Conservation (phyloP, 805 yeast genomes). For the Cyberlindnera americana region DNA sequence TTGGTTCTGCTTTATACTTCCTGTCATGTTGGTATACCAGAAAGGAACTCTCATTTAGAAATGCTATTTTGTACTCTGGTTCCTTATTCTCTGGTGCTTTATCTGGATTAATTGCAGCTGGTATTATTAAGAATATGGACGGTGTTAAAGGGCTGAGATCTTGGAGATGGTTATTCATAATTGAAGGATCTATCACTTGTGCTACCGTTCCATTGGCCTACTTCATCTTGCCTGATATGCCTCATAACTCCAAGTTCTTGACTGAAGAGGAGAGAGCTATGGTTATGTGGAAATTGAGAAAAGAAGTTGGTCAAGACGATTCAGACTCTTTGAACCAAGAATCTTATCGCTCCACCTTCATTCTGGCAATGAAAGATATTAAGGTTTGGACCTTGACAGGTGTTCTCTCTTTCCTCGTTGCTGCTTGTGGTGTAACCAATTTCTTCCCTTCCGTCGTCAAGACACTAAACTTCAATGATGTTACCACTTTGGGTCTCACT, state of each 20-base stretch:
- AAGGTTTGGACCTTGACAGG: constrained; percentile 48
- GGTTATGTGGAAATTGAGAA: constrained; percentile 27
- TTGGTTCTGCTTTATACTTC: constrained; percentile 48
- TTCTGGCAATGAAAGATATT: constrained; percentile 36
- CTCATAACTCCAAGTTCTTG: constrained; percentile 45
- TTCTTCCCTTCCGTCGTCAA: constrained; percentile 60
- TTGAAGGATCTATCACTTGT: constrained; percentile 55
- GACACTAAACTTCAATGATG: constrained; percentile 47
- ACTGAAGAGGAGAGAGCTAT: constrained; percentile 41
- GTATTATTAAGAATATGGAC: constrained; percentile 43
- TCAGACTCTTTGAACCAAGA: constrained; percentile 26
- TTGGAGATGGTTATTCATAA: constrained; percentile 65
- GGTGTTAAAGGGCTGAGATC: constrained; percentile 43
- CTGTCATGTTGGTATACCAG: constrained; percentile 50
- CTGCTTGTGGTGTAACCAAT: constrained; percentile 58
- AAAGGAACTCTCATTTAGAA: constrained; percentile 44
- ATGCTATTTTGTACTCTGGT: constrained; percentile 51
- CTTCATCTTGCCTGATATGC: constrained; percentile 49
- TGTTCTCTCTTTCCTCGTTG: constrained; percentile 42
- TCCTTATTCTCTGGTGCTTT: constrained; percentile 54
- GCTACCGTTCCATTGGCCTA: constrained; percentile 44
- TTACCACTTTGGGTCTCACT: constrained; percentile 51
- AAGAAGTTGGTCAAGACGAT: constrained; percentile 29
- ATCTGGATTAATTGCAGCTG: constrained; percentile 52
- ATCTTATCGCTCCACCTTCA: constrained; percentile 34